Base-by-base conservation (phyloP, 1,284 basidiomycete species). In the Thecaphora thlaspeos region DNA sequence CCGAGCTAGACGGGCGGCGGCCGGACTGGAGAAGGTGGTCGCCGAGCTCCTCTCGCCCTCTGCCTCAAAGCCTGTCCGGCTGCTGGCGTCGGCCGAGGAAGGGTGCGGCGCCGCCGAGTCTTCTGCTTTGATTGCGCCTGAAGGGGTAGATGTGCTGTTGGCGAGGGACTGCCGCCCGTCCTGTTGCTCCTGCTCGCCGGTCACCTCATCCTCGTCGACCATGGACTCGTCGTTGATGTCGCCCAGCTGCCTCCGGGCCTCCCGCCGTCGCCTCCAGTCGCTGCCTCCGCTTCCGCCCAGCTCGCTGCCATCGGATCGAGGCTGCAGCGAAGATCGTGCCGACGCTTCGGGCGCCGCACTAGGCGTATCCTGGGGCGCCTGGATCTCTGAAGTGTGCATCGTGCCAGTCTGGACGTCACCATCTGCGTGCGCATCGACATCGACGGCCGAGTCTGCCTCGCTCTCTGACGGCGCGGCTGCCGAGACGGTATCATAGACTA, bases 11-110 rank as follows among this genome's bases (percentile, higher is more conserved):
- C 58, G 51, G 32, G 62, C 62, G 11, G 62, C 62, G 18, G 62
- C 62, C 3, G 62, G 62, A 22, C 62, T 65, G 11, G 62, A 65
- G 19, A 58, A 65, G 34, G 62, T 55, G 15, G 62, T 58, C 17
- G 55, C 55, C n/a, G n/a, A n/a, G 1, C 54, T 65, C 36, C 55
- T 36, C 36, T 65, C 62, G 21, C 48, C 51, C 15, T 57, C 57
- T 11, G 43, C 60, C 44, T 21, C 62, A 44, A 4, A 57, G 43
- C 39, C 56, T 44, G 2, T 57, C 62, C 7, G 57, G 51, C 28
- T 57, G 55, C 19, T 56, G 49, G 19, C 43, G 43, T 55, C 55
- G 59, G 18, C 59, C 53, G 19, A 58, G 44, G 11, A 14, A 34
- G 18, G 48, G 50, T 22, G 24, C 43, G 7, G 28, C 21, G 18